These are phyloP conservation scores for Trichophyton verrucosum DNA, from an alignment of 2,329 filamentous ascomycete species.

Conservation along the genomic window DNA sequence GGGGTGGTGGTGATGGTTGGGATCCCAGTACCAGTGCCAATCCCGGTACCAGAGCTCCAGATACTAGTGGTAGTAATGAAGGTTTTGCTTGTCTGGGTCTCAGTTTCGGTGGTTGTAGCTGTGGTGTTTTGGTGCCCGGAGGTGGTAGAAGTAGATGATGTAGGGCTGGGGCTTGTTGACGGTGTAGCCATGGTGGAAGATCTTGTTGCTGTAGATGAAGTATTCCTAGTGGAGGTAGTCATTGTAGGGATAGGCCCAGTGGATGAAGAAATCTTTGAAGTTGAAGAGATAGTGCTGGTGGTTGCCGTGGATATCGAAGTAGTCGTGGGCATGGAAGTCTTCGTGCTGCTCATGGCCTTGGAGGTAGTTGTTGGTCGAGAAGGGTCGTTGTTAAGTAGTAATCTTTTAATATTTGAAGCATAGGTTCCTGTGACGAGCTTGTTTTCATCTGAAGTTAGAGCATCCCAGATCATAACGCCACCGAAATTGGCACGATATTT, in stretches of 20 bases:
- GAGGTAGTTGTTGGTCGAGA: constrained; percentile 13
- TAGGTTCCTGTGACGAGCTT: constrained; percentile 10
- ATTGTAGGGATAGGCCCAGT: too few species aligned
- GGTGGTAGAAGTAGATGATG: not conserved
- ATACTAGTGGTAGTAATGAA: not conserved
- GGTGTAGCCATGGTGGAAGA: not conserved
- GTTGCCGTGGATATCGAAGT: constrained; percentile 11
- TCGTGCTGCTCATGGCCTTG: constrained; percentile 13
- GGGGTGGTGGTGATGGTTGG: not conserved
- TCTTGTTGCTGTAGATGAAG: not conserved
- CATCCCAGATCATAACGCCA: constrained; percentile 42
- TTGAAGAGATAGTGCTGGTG: constrained; percentile 8
- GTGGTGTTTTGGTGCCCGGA: not conserved
- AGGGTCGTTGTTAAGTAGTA: constrained; percentile 10
- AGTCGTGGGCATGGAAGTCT: constrained; percentile 8
- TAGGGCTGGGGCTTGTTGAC: not conserved
- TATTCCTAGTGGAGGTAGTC: not conserved
- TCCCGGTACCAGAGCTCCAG: not conserved
- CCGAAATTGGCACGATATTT: constrained; percentile 37
- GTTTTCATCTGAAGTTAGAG: constrained; percentile 15
- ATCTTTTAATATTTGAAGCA: constrained; percentile 14
- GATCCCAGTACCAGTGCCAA: not conserved
- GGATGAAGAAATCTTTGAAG: not conserved
- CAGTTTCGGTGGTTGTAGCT: not conserved
- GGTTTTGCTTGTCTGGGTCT: not conserved